Evolutionary conservation across 2,329 filamentous ascomycete species (phyloP).

Genomic region (Fusarium sp.): DNA sequence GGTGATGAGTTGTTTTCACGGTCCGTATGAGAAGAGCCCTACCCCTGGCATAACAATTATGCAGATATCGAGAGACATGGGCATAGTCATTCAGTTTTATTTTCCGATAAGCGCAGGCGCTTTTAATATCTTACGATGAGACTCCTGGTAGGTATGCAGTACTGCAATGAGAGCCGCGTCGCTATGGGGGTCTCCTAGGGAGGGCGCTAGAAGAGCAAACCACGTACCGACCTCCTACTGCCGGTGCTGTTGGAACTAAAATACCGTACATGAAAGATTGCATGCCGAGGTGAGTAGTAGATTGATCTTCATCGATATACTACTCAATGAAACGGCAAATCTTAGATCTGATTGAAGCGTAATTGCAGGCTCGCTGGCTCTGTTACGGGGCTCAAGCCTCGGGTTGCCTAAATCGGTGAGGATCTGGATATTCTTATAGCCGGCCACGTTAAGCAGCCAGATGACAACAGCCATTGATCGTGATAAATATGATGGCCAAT

Average conservation of each 20-base stretch:
- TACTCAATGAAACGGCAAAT: not conserved
- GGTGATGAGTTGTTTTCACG: no score
- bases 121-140: not conserved
- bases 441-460: not conserved
- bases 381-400: not conserved
- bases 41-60: not conserved
- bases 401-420: slow-evolving; percentile 21
- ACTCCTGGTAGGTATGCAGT: not conserved
- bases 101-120: not conserved
- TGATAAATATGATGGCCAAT: not conserved
- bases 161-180: not conserved
- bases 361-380: not conserved
- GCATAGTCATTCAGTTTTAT: not conserved
- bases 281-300: not conserved
- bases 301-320: not conserved
- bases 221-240: not conserved
- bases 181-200: accelerated
- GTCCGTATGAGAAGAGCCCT: not conserved
- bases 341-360: not conserved
- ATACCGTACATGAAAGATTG: no score
- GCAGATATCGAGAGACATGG: not conserved
- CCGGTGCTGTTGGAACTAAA: not conserved
- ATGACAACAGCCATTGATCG: accelerated
- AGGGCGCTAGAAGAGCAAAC: not conserved
- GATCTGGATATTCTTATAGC: slow-evolving; percentile 8